phyloP scores from a whole-genome alignment of 2,329 filamentous ascomycete genomes.

The Raffaelea ambrosiae region DNA sequence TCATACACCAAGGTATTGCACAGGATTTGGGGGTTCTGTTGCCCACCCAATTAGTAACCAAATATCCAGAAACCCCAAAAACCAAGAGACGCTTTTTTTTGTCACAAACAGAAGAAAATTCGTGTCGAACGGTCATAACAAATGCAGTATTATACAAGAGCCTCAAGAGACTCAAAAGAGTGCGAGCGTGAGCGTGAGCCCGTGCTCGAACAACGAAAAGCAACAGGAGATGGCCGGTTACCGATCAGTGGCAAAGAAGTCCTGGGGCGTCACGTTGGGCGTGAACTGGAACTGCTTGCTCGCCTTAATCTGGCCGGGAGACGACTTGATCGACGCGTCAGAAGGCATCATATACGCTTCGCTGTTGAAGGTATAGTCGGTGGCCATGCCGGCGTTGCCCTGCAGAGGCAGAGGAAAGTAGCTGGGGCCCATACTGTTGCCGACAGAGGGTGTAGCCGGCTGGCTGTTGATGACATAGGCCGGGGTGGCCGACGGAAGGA shows the following conservation, averaged over 20 bases:
- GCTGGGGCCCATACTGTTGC: slow-evolving; percentile 32
- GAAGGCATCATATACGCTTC: slow-evolving; percentile 25
- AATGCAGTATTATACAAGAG: slow-evolving; percentile 1
- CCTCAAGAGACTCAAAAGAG: no score
- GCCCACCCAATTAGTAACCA: not conserved
- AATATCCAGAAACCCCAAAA: not conserved
- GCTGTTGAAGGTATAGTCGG: slow-evolving; percentile 45
- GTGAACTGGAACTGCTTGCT: slow-evolving; percentile 38
- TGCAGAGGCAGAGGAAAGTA: slow-evolving; percentile 24
- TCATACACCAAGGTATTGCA: not conserved
- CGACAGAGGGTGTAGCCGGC: slow-evolving; percentile 39
- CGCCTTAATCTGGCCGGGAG: slow-evolving; percentile 24
- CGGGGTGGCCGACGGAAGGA: slow-evolving; percentile 28
- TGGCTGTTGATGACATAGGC: slow-evolving; percentile 40
- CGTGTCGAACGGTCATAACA: not conserved
- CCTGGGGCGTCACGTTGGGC: slow-evolving; percentile 34
- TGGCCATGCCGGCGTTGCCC: slow-evolving; percentile 18
- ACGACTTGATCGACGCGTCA: slow-evolving; percentile 25
- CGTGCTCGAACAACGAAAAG: not conserved
- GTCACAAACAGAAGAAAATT: not conserved
- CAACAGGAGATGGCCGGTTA: not conserved
- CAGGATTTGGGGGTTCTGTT: not conserved
- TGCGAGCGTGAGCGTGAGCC: not conserved
- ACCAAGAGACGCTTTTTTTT: not conserved
- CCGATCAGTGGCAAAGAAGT: slow-evolving; percentile 21